These are phyloP conservation scores for Aurifilum marmelostoma DNA, from an alignment of 2,329 filamentous ascomycete species.

Conservation along the genomic window DNA sequence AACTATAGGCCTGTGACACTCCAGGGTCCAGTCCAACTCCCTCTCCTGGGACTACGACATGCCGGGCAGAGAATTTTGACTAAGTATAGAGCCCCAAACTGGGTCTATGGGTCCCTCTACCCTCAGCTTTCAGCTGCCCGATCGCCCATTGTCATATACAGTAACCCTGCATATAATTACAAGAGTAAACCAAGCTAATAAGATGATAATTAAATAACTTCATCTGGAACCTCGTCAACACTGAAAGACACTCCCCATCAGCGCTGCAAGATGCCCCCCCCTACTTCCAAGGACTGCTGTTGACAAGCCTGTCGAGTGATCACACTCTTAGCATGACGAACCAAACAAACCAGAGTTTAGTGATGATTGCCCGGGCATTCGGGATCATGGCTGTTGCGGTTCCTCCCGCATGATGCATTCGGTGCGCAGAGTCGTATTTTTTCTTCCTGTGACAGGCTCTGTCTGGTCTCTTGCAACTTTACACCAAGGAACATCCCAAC, in stretches of 20 bases:
- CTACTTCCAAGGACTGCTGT: background rate
- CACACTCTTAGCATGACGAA: background rate
- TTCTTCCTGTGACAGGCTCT: slow-evolving; percentile 25
- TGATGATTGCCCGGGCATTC: background rate
- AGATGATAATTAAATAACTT: no score
- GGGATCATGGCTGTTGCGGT: slow-evolving; percentile 8
- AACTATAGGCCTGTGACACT: background rate
- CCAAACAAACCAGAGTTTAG: background rate
- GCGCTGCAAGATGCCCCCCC: background rate
- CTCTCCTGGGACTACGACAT: background rate
- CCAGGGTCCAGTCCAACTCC: background rate
- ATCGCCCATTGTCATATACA: background rate
- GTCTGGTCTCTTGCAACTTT: slow-evolving; percentile 20
- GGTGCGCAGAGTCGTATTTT: background rate
- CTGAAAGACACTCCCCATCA: no score
- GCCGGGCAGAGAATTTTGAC: background rate
- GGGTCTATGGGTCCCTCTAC: background rate
- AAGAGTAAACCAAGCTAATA: no score
- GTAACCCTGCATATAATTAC: no score
- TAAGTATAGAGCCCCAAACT: background rate
- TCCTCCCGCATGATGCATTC: slow-evolving; percentile 10
- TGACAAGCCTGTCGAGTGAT: background rate
- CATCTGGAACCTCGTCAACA: no score
- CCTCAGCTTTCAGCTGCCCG: background rate
- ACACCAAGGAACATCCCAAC: slow-evolving; percentile 3